Evolutionary conservation across 1,284 basidiomycete genomes (phyloP).

Genomic region (Mycena sp.): DNA sequence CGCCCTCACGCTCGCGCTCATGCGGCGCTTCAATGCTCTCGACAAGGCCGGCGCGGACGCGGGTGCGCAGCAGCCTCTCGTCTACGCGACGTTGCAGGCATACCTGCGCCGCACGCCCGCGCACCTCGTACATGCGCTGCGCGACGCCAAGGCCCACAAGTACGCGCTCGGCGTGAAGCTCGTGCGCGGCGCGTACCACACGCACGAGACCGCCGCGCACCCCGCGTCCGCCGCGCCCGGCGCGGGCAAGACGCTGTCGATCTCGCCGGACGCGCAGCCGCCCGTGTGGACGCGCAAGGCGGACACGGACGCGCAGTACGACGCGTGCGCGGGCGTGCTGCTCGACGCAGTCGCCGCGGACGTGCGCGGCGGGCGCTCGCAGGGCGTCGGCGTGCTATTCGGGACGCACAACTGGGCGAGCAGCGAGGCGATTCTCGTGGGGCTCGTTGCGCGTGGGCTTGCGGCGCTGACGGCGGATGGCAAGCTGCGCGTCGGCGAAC

Average conservation of each 20-base stretch:
- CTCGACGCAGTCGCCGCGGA: slow-evolving; percentile 66
- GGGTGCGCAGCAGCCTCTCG: slow-evolving; percentile 73
- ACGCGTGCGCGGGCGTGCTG: slow-evolving; percentile 72
- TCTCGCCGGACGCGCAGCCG: slow-evolving; percentile 66
- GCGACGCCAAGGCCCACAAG: slow-evolving; percentile 72
- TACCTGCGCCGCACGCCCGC: slow-evolving; percentile 80
- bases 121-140: slow-evolving; percentile 73
- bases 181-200: slow-evolving; percentile 94
- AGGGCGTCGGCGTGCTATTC: slow-evolving; percentile 78
- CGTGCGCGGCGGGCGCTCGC: slow-evolving; percentile 39
- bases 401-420: slow-evolving; percentile 88
- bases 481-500: slow-evolving; percentile 53
- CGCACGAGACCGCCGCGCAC: slow-evolving; percentile 73
- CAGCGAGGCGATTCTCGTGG: slow-evolving; percentile 67
- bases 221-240: slow-evolving; percentile 32
- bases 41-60: slow-evolving; percentile 37
- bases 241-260: slow-evolving; percentile 44
- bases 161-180: slow-evolving; percentile 94
- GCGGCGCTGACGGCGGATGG: slow-evolving; percentile 46
- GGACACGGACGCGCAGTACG: slow-evolving; percentile 86
- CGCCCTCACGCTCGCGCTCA: slow-evolving; percentile 78
- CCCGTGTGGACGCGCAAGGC: slow-evolving; percentile 76
- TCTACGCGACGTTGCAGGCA: slow-evolving; percentile 88
- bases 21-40: slow-evolving; percentile 80
- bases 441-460: slow-evolving; percentile 67